Evolutionary conservation across 495 filamentous ascomycete genomes (phyloP).

Genomic region (Melanomma pulvis-pyrius): DNA sequence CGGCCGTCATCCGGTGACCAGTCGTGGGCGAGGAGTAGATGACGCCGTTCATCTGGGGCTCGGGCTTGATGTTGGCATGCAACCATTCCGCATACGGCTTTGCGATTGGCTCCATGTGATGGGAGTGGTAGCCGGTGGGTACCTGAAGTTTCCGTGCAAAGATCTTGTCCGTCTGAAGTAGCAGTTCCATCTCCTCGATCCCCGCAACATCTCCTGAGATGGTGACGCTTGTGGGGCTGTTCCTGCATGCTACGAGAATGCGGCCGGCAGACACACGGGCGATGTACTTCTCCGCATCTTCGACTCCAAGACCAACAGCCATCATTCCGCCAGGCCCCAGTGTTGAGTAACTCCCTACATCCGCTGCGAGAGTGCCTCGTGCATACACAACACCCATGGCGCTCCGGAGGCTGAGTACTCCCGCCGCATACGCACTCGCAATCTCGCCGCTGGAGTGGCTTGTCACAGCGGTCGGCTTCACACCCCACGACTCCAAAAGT

Average conservation of each 20-base stretch:
- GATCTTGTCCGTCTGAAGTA: constrained; percentile 10
- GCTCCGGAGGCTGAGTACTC: not conserved
- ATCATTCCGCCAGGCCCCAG: not conserved
- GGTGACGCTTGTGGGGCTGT: constrained; percentile 19
- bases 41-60: constrained; percentile 2
- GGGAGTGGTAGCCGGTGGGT: constrained; percentile 45
- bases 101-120: constrained; percentile 41
- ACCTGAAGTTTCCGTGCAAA: constrained; percentile 41
- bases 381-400: constrained; percentile 12
- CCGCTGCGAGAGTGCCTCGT: not conserved
- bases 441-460: constrained; percentile 35
- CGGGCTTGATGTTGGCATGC: not conserved
- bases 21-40: constrained; percentile 3
- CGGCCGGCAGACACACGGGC: not conserved
- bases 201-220: not conserved
- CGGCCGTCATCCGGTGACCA: constrained; percentile 19
- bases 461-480: constrained; percentile 9
- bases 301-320: constrained; percentile 11
- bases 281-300: not conserved
- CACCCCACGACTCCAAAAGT: constrained; percentile 11
- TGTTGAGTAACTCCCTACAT: not conserved
- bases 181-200: constrained; percentile 4
- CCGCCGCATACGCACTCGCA: constrained; percentile 19
- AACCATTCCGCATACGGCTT: constrained; percentile 25
- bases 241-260: constrained; percentile 7